Percentiles rank a stretch among this genome's conserved stretches.
These are phyloP conservation scores for Elongisporangium anandrum DNA, from an alignment of 352 stramenopile species.

Conservation along the genomic window DNA sequence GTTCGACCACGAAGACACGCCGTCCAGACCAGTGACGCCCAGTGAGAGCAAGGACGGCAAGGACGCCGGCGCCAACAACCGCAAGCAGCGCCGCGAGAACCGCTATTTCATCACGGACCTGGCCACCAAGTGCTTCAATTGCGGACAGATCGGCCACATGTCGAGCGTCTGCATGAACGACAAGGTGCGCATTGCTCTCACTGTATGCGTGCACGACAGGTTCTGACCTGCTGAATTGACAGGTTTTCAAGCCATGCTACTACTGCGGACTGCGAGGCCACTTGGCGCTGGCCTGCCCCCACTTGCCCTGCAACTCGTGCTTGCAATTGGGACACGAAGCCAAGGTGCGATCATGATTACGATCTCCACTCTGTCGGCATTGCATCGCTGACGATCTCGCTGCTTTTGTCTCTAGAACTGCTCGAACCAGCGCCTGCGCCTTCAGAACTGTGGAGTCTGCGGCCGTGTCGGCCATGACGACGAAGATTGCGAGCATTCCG, in stretches of 20 bases:
- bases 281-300: slow-evolving; percentile 58
- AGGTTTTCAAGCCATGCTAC: slow-evolving; percentile 69
- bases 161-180: slow-evolving; percentile 74
- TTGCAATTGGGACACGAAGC: slow-evolving; percentile 65
- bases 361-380: background rate
- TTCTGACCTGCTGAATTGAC: slow-evolving; percentile 1
- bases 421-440: slow-evolving; percentile 35
- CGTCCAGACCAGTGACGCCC: background rate
- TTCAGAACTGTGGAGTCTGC: slow-evolving; percentile 45
- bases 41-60: slow-evolving; percentile 24
- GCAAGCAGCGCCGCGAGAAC: slow-evolving; percentile 45
- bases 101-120: slow-evolving; percentile 82
- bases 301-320: slow-evolving; percentile 64
- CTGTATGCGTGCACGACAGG: background rate
- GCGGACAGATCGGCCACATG: slow-evolving; percentile 74
- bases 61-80: slow-evolving; percentile 21
- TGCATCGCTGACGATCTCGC: background rate
- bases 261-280: slow-evolving; percentile 76
- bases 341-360: slow-evolving; percentile 22
- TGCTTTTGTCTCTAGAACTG: slow-evolving; percentile 32
- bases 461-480: slow-evolving; percentile 49
- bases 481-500: slow-evolving; percentile 32
- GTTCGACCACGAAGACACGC: slow-evolving; percentile 10
- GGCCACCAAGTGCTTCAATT: slow-evolving; percentile 84
- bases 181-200: slow-evolving; percentile 13